Conservation (phyloP, 2,329 filamentous ascomycete genomes). For the Lecanicillium sp. region DNA sequence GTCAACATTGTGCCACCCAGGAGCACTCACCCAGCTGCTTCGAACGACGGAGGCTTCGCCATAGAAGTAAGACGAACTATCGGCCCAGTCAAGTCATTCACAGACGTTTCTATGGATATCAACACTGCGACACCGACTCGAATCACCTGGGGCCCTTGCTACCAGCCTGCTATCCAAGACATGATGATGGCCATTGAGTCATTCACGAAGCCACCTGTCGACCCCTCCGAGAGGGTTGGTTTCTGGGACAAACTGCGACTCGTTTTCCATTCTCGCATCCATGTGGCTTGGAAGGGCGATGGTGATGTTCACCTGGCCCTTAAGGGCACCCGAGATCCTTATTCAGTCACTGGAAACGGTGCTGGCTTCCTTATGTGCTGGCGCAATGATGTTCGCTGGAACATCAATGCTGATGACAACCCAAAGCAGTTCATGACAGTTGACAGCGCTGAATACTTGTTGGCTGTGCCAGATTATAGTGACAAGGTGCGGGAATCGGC, state of each 20-base stretch:
- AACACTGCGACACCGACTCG: slow-evolving; percentile 88
- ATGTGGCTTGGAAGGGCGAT: slow-evolving; percentile 87
- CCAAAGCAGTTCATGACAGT: slow-evolving; percentile 93
- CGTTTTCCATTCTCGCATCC: slow-evolving; percentile 86
- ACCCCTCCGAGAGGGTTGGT: slow-evolving; percentile 86
- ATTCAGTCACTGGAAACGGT: slow-evolving; percentile 84
- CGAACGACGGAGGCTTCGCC: slow-evolving; percentile 61
- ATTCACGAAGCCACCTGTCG: slow-evolving; percentile 92
- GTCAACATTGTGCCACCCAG: slow-evolving; percentile 76
- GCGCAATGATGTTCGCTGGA: slow-evolving; percentile 88
- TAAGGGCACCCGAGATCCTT: slow-evolving; percentile 89
- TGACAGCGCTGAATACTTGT: slow-evolving; percentile 88
- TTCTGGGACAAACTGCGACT: slow-evolving; percentile 99
- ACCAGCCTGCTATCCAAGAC: slow-evolving; percentile 95
- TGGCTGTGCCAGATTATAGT: slow-evolving; percentile 91
- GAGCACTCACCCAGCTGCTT: slow-evolving; percentile 47
- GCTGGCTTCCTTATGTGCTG: slow-evolving; percentile 98
- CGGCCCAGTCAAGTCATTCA: slow-evolving; percentile 93
- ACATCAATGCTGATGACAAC: slow-evolving; percentile 76
- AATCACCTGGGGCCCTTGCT: slow-evolving; percentile 95
- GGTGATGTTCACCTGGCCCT: slow-evolving; percentile 91
- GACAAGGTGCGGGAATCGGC: slow-evolving; percentile 69
- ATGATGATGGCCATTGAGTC: slow-evolving; percentile 99
- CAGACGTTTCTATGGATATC: slow-evolving; percentile 84
- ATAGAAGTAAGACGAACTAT: slow-evolving; percentile 88